Base-by-base conservation (phyloP, 805 yeast species). In the Teunomyces cretensis region DNA sequence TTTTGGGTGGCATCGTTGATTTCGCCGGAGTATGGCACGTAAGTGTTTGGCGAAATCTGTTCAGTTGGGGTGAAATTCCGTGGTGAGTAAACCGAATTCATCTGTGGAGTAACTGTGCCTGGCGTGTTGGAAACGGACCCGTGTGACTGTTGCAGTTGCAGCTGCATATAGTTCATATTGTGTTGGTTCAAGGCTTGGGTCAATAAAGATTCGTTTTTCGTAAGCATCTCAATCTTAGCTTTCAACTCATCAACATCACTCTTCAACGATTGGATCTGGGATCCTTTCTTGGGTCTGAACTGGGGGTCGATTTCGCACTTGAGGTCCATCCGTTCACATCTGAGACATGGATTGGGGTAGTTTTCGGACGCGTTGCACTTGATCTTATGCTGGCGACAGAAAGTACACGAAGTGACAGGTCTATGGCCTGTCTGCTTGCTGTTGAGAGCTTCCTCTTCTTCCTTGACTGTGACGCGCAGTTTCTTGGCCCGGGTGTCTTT, bases 331-430 rank as follows among this genome's bases (percentile, higher is more conserved):
- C 86, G 75, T 43, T 81, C 84, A 67, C 97, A 91, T 48, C 96
- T 67, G 13, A 85, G 78, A 62, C 97, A 91, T 0, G 96, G 86
- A 6, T 73, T 70, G 0, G 97, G 97, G 53, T 78, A 86, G 50
- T 84, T 80, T 16, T 86, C 91, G 2, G 88, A 79, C 1, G 97
- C 97, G 60, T 91, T 88, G 66, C 97, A 91, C 60, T 86, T 86
- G 62, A 91, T 89, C 65, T 91, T 91, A 63, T 90, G 97, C 61
- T 91, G 97, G 42, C 97, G 80, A 60, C 97, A 91, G 61, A 89
- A 94, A 0, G 96, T 88, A 61, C 97, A 91, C 2, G 96, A 86
- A 0, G 96, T 88, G 1, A 90, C 95, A 0, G 96, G 96, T 45
- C 97, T 69, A 57, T 87, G 92, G 13, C 73, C 73, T 1, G 73